A percentile compares a stretch with the other conserved stretches of the same genome.
Conservation (phyloP, 768 basidiomycete species). For the Clitopilus hobsonii region DNA sequence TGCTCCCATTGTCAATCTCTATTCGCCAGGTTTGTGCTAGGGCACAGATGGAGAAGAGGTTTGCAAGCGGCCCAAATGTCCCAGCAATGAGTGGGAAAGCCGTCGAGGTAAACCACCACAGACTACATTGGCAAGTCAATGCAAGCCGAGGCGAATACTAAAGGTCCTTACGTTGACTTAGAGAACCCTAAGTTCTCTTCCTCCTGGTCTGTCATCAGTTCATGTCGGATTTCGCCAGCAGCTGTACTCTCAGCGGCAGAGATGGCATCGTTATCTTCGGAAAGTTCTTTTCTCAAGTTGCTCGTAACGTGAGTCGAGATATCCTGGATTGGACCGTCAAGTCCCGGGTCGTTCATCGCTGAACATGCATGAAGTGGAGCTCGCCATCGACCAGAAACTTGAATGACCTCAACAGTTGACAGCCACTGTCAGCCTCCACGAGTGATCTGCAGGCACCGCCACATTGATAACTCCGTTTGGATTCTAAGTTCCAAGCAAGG, state of each 20-base stretch:
- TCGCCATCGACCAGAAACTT: background rate
- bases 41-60: conserved; percentile 32
- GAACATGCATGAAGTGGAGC: background rate
- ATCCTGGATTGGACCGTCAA: conserved; percentile 17
- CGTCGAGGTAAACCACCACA: conserved; percentile 38
- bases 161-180: conserved; percentile 15
- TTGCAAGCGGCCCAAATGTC: conserved; percentile 36
- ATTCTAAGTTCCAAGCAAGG: too few relatives aligned
- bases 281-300: conserved; percentile 1
- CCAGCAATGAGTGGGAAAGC: conserved; percentile 36
- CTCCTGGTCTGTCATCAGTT: conserved; percentile 33
- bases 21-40: conserved; percentile 31
- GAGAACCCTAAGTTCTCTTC: conserved; percentile 20
- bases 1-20: conserved; percentile 1
- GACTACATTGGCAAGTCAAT: conserved; percentile 10
- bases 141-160: background rate
- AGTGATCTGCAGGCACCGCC: too few relatives aligned
- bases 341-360: conserved; percentile 22
- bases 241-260: background rate
- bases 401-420: background rate
- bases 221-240: conserved; percentile 3
- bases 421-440: too few relatives aligned
- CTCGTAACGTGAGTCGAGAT: conserved; percentile 7
- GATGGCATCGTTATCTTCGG: conserved; percentile 1
- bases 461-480: too few relatives aligned